A percentile compares a stretch with the other conserved stretches of the same genome.
These are phyloP conservation scores for Pezicula radicicola DNA, from an alignment of 2,329 filamentous ascomycete genomes.

Conservation along the genomic window DNA sequence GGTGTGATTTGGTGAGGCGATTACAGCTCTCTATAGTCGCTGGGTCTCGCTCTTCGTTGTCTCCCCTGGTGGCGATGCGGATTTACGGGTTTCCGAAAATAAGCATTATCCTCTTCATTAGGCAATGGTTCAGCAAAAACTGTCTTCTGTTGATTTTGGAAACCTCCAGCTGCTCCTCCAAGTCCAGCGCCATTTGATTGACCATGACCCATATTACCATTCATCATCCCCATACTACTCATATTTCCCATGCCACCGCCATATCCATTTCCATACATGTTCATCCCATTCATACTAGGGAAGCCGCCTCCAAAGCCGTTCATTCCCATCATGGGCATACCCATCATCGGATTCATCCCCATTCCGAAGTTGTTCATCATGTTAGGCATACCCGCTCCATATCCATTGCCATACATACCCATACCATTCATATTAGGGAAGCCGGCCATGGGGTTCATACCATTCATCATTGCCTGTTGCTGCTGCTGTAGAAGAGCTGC, in stretches of 20 bases:
- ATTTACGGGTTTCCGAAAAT: conserved; percentile 94
- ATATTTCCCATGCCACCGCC: conserved; percentile 9
- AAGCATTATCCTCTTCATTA: conserved; percentile 80
- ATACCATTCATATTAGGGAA: conserved; percentile 28
- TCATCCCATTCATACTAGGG: conserved; percentile 40
- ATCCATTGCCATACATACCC: conserved; percentile 26
- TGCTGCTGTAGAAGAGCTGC: conserved; percentile 32
- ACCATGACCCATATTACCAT: conserved; percentile 25
- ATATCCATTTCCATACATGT: conserved; percentile 29
- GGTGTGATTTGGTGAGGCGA: neutral
- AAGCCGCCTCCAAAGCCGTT: conserved; percentile 30
- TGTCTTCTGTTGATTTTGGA: conserved; percentile 53
- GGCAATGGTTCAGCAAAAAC: conserved; percentile 47
- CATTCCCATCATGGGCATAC: conserved; percentile 34
- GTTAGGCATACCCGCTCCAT: conserved; percentile 31
- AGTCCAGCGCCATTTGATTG: conserved; percentile 28
- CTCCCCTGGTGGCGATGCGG: conserved; percentile 85
- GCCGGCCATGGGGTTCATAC: conserved; percentile 36
- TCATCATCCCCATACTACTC: conserved; percentile 24
- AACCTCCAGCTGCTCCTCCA: conserved; percentile 31
- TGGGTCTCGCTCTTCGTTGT: conserved; percentile 75
- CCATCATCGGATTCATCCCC: conserved; percentile 39
- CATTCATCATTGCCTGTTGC: conserved; percentile 45
- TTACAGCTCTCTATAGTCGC: conserved; percentile 83
- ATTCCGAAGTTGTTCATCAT: conserved; percentile 27